Base-by-base conservation (phyloP, 768 basidiomycete genomes). In the Scleroderma citrinum region DNA sequence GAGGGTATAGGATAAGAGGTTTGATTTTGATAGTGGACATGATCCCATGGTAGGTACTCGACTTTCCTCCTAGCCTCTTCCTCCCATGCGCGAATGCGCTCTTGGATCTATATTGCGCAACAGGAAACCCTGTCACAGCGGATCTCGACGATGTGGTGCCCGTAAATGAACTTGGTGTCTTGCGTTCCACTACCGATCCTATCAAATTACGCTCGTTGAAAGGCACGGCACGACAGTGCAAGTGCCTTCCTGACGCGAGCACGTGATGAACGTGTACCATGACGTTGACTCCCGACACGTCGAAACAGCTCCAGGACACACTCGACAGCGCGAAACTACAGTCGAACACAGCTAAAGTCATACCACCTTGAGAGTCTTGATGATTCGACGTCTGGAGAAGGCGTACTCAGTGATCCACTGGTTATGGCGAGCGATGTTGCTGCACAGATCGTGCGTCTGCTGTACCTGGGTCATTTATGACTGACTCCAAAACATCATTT, bases 101-200 rank as follows among this genome's bases (percentile, higher is more conserved):
- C 61, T 70, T 71, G 40, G 76, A 83, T 34, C 85, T 77, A 63
- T 86, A 85, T 44, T 78, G n/a, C n/a, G n/a, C n/a, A n/a, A n/a
- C n/a, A n/a, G n/a, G n/a, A n/a, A n/a, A n/a, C n/a, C n/a, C n/a
- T n/a, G n/a, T n/a, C n/a, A n/a, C n/a, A 0, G 53, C 36, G 31
- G 68, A 57, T 26, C 52, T 57, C 10, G 56, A 43, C 19, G 65
- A 59, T 7, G 62, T 60, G 3, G 59, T 35, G 1, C 62, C 45
- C 1, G 67, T 29, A 29, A 29, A 50, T 5, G 63, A 48, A 7
- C 62, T 39, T 6, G 58, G 44, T 0, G 62, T 54, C 32, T 64
- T 68, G 19, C 77, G 72, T 61, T 78, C 77, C 34, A 71, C 56
- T 11, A 79, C 69, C 8, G 73, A 70, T n/a, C 77, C 77, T 38